Evolutionary conservation across 2,329 filamentous ascomycete species (phyloP), one percentile per base, ranked within the genome.

Genomic region (Cadophora sp.): DNA sequence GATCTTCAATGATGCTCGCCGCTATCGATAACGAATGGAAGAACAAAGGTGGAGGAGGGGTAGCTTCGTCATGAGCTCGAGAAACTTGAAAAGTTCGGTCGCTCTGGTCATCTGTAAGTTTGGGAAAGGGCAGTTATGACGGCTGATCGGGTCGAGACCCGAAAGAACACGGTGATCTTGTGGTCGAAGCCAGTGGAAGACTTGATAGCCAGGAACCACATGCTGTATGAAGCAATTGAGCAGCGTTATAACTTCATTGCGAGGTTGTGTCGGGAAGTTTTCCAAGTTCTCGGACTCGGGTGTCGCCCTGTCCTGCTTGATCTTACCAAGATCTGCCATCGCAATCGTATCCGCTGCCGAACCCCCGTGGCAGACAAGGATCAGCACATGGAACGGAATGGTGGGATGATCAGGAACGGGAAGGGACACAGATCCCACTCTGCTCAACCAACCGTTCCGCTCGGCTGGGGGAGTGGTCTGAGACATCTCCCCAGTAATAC

Each of bases 351-450:
- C 34, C 31, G 56, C 34, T 40, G 34, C 56, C 56, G 34, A 59
- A 40, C n/a, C 22, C 31, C 56, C 34, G 56, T 59, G 56, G 56
- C 56, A 43, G 56, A 59, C 56, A 59, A 26, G 56, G 56, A 59
- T 59, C 22, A 26, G 56, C 56, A 59, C 56, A 59, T 40, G 56
- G 56, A 58, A 58, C 55, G n/a, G 29, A 58, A 22, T 59, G 56
- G 56, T 59, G 56, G 56, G 56, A 59, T 59, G 56, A 59, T 59
- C 56, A 43, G 56, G 56, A 59, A 59, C 56, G 56, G 56, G 56
- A 59, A 43, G 56, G 56, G 56, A 24, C 55, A 58, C 29, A 58
- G 53, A 56, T 31, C 53, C 16, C 16, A n/a, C 16, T 1, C 53
- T 16, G 16, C 55, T 19, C 16, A 56, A 22, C 55, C 55, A 58